Base-by-base conservation (phyloP, 495 filamentous ascomycete species). In the Penicillium riverlandense region DNA sequence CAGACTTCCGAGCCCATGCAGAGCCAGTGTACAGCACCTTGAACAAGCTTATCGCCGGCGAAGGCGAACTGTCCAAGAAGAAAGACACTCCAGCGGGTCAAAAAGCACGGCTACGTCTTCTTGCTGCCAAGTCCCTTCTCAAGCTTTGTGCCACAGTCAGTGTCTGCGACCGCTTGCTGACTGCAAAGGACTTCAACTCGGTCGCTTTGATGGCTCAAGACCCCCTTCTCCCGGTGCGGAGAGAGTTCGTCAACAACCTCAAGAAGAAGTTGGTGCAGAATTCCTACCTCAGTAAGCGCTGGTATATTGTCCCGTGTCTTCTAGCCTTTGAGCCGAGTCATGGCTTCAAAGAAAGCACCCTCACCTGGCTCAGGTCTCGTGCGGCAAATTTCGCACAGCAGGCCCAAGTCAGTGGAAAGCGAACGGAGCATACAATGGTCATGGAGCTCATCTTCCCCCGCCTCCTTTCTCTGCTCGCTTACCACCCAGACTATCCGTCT, bases 341-440 rank as follows among this genome's bases (percentile, higher is more conserved):
- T 2, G 69, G 73, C 11, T 75, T 94, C 61, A 83, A 80, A 54
- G 77, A 80, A 33, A 82, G 82, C 30, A 83, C 83, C 0, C 76
- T 85, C 36, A 96, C 85, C 0, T 99, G 92, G 92, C 78, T 97
- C 38, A 83, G 86, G 14, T 88, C 88, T 39, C 83, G 90, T 6
- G 78, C 82, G 12, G 54, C 64, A 15, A 57, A 53, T 33, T 73
- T 77, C 47, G 55, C 70, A 9, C 65, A 67, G 34, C 61, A 69
- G 37, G 53, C 52, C 7, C 59, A 65, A 40, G 56, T 49, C 6
- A 62, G 49, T 41, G 61, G 62, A 12, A 74, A 69, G 36, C 67
- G 70, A 7, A 66, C 59, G 6, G 66, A 72, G 13, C 61, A 67
- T 38, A 74, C 80, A 27, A 80, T 71, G 31, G 72, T 83, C 7